phyloP scores from a whole-genome alignment of 148 eudicot species.

The Silene uniflora region DNA sequence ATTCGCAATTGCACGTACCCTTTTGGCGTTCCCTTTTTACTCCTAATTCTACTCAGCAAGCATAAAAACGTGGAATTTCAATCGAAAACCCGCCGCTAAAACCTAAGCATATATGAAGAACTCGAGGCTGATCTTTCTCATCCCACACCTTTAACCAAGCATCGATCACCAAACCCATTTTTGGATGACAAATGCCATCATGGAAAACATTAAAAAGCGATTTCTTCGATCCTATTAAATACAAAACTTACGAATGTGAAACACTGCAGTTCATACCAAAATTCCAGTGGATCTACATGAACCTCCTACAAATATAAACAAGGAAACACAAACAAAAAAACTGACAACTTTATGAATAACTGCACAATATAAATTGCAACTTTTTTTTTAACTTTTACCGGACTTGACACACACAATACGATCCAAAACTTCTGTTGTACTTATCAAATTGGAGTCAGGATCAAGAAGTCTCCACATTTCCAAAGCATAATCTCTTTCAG shows the following conservation, averaged over 20 bases:
- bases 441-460: constrained; percentile 89
- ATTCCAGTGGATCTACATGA: background rate
- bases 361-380: background rate
- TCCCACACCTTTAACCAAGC: constrained; percentile 98
- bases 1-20: too few species aligned
- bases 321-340: background rate
- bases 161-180: constrained; percentile 96
- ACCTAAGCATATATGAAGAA: too few species aligned
- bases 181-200: constrained; percentile 86
- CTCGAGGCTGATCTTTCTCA: constrained; percentile 94
- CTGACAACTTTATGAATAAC: background rate
- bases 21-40: too few species aligned
- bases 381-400: constrained; percentile 46
- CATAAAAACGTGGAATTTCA: too few species aligned
- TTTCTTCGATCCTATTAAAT: constrained; percentile 61
- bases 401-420: constrained; percentile 95
- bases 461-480: constrained; percentile 99
- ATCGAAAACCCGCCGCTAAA: too few species aligned
- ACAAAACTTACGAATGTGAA: constrained; percentile 5
- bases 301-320: background rate
- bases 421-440: constrained; percentile 59
- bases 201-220: constrained; percentile 90
- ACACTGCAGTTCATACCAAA: background rate
- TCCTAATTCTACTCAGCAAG: too few species aligned
- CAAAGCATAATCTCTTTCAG: too few species aligned